Evolutionary conservation across 2,329 filamentous ascomycete genomes (phyloP), one percentile per base, ranked within the genome.

Genomic region (Didymella sp.): DNA sequence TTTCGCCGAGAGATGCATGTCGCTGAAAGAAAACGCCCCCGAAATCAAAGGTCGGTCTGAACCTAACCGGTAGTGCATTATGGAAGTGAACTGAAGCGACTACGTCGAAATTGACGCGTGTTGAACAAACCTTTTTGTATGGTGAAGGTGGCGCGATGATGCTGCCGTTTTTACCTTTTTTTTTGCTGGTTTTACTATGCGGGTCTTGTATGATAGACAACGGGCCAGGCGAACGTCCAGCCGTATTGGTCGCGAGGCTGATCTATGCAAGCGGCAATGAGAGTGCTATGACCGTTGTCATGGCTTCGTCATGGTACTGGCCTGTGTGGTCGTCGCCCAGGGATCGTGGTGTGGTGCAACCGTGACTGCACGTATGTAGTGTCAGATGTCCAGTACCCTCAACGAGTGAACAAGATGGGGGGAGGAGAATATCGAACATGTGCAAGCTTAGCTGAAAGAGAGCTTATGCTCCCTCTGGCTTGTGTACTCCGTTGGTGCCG

Each of bases 391-490:
- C 53, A 47, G 63, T 59, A 49, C 22, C 45, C 58, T 60, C 37
- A 57, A 59, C 7, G 45, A 41, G 40, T 31, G 22, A 58, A 45
- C 54, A 59, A 55, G 42, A 54, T 48, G 42, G 56, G 57, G 56
- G 40, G 49, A 42, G 54, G 58, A 44, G 47, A 47, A 51, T 56
- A 60, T 69, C 67, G 68, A 68, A 72, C 65, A 67, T 72, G 60
- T 59, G 62, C 62, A 58, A 70, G 64, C 64, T 69, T 72, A 64
- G 65, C 65, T 65, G 68, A 62, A 53, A 68, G 59, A 19, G 56
- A 65, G 48, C 59, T 53, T 71, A 75, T 61, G 66, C 71, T 50
- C 63, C 68, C 59, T 67, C 69, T 52, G 67, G 66, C 38, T 41
- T 35, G 66, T 63, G 35, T 66, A 60, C 58, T 52, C 71, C 72